Percentiles rank a stretch among this genome's conserved stretches.
Evolutionary conservation across 2,329 filamentous ascomycete species (phyloP).

Genomic region (Aspergillus sp.): DNA sequence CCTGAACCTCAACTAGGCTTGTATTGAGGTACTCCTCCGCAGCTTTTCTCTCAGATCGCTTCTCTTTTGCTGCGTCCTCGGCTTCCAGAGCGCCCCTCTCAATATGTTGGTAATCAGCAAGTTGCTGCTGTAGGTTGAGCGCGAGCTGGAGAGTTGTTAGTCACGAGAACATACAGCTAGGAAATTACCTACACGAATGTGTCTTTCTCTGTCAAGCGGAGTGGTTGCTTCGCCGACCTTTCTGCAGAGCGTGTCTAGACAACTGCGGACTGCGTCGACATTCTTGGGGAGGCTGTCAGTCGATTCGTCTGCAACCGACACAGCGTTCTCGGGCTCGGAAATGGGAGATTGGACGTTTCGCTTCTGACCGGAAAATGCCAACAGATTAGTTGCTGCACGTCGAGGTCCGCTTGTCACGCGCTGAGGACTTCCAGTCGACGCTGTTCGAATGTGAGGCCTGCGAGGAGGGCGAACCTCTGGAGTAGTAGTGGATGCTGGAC

Average conservation of each 20-base stretch:
- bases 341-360: background rate
- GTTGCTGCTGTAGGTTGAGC: constrained; percentile 23
- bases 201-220: constrained; percentile 19
- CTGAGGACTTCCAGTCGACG: constrained; percentile 26
- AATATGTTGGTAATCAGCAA: constrained; percentile 19
- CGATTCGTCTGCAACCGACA: background rate
- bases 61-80: constrained; percentile 14
- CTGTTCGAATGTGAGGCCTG: constrained; percentile 15
- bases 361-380: background rate
- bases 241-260: constrained; percentile 20
- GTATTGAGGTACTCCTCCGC: constrained; percentile 17
- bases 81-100: constrained; percentile 20
- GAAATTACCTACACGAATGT: constrained; percentile 23
- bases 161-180: background rate
- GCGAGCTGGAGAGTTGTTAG: constrained; percentile 19
- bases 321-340: background rate
- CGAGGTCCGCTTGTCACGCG: constrained; percentile 6
- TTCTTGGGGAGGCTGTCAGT: background rate
- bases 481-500: background rate
- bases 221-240: constrained; percentile 16
- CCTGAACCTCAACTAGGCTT: constrained; percentile 14
- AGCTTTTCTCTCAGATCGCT: constrained; percentile 14
- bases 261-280: constrained; percentile 9
- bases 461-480: constrained; percentile 12
- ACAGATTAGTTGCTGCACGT: background rate